Conservation (phyloP, 2,329 filamentous ascomycete genomes). For the Aspergillus bombycis region DNA sequence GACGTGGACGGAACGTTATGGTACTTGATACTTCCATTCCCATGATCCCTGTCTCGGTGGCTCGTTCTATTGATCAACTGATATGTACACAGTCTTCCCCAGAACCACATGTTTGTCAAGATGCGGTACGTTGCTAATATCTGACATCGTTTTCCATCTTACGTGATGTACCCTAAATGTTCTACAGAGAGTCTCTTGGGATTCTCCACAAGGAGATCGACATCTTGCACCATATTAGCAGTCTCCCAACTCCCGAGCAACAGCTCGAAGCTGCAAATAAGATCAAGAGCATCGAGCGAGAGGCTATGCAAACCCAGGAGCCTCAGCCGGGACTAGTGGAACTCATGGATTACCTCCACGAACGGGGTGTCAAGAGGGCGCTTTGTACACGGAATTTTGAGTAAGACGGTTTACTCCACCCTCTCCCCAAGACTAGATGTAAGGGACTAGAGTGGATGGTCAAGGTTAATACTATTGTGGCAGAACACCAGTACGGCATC, state of each 20-base stretch:
- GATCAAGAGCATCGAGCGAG: slow-evolving; percentile 77
- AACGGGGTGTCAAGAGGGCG: slow-evolving; percentile 68
- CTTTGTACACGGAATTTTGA: slow-evolving; percentile 97
- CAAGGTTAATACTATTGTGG: background rate
- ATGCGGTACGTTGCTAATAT: slow-evolving; percentile 64
- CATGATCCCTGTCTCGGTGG: background rate
- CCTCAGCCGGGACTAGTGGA: slow-evolving; percentile 77
- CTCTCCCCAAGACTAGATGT: background rate
- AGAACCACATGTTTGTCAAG: slow-evolving; percentile 92
- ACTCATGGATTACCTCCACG: slow-evolving; percentile 82
- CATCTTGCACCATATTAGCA: slow-evolving; percentile 86
- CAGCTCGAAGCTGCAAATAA: slow-evolving; percentile 70
- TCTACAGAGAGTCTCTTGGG: slow-evolving; percentile 58
- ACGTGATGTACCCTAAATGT: background rate
- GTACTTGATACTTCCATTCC: slow-evolving; percentile 49
- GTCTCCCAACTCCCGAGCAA: slow-evolving; percentile 62
- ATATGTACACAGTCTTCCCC: slow-evolving; percentile 66
- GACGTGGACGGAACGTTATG: slow-evolving; percentile 95
- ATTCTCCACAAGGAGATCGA: slow-evolving; percentile 76
- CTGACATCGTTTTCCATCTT: background rate
- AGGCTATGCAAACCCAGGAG: slow-evolving; percentile 76
- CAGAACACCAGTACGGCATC: slow-evolving; percentile 47
- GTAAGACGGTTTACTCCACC: slow-evolving; percentile 35
- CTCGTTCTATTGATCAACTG: background rate
- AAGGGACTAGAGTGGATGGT: background rate